Base-by-base conservation (phyloP, 2,329 filamentous ascomycete genomes). In the Elsinoe batatas region DNA sequence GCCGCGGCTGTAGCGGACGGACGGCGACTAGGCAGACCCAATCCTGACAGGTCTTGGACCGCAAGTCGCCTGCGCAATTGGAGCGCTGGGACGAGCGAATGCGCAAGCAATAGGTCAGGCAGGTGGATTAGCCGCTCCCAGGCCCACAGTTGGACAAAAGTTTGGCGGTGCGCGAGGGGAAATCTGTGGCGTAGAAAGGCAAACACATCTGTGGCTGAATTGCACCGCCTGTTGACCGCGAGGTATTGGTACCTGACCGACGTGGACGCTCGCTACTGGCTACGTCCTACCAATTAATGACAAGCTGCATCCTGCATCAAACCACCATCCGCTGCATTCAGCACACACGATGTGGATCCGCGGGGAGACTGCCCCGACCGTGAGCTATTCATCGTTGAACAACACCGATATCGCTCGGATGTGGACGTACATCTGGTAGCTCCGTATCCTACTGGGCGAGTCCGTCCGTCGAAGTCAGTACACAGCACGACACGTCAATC, bases 161-260 rank as follows among this genome's bases (percentile, higher is more conserved):
- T 51, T 33, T 33, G 40, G 18, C 8, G 8, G 10, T 44, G 40
- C 18, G 33, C 44, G 44, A 35, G 18, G 47, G 13, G 47, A 26
- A 37, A 15, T 51, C 32, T 51, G 32, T n/a, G 26, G 17, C 47
- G 35, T 10, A 4, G 33, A 17, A 51, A 51, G 47, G 47, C 47
- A 51, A 33, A 51, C 15, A 22, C 17, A 33, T 10, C 15, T 49
- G 44, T 49, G 44, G 44, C 44, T 49, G 22, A 8, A 7, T 46
- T 49, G 44, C 44, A 49, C 44, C 44, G 44, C 44, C 44, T 49
- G 40, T 6, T 20, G 20, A 33, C 26, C 44, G 17, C 44, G 44
- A 33, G 26, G 44, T 35, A 26, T 15, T 35, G 44, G 44, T 49
- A 49, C 44, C 44, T 49, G 44, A 49, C 44, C 44, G 44, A 49